Evolutionary conservation across 495 filamentous ascomycete species (phyloP).

Genomic region (Bacidia rubella): DNA sequence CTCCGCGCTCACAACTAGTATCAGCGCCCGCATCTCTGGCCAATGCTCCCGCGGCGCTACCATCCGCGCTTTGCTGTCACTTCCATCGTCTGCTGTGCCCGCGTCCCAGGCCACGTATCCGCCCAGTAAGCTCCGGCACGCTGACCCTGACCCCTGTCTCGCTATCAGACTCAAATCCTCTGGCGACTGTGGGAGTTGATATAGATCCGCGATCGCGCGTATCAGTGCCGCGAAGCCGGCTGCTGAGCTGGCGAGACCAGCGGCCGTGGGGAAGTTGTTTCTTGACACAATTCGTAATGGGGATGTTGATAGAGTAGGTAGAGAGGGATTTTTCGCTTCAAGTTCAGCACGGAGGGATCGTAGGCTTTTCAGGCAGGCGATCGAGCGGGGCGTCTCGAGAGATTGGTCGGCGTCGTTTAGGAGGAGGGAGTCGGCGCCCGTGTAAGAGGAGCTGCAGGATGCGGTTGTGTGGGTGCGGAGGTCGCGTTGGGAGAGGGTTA

Average conservation of each 20-base stretch:
- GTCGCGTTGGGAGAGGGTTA: constrained; percentile 88
- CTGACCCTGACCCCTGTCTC: constrained; percentile 88
- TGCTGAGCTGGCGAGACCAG: constrained; percentile 84
- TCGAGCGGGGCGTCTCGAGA: constrained; percentile 72
- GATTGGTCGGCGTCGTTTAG: constrained; percentile 77
- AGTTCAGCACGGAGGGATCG: constrained; percentile 60
- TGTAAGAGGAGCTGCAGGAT: constrained; percentile 69
- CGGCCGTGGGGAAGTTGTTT: constrained; percentile 98
- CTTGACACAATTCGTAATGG: constrained; percentile 74
- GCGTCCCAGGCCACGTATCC: constrained; percentile 91
- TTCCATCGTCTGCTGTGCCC: constrained; percentile 57
- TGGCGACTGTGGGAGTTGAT: constrained; percentile 63
- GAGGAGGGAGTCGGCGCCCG: constrained; percentile 56
- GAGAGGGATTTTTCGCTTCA: constrained; percentile 53
- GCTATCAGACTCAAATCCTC: constrained; percentile 77
- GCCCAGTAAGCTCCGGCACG: constrained; percentile 81
- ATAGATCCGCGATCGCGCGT: constrained; percentile 81
- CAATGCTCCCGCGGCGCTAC: constrained; percentile 79
- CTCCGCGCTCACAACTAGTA: constrained; percentile 78
- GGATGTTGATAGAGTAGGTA: constrained; percentile 61
- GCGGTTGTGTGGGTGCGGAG: constrained; percentile 93
- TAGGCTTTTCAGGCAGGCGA: constrained; percentile 79
- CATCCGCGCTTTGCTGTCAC: constrained; percentile 71
- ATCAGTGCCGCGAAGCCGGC: constrained; percentile 94
- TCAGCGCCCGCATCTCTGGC: constrained; percentile 84